A percentile compares a stretch with the other conserved stretches of the same genome.
Evolutionary conservation across 2,329 filamentous ascomycete genomes (phyloP).

Genomic region (Paecilomyces formosus): DNA sequence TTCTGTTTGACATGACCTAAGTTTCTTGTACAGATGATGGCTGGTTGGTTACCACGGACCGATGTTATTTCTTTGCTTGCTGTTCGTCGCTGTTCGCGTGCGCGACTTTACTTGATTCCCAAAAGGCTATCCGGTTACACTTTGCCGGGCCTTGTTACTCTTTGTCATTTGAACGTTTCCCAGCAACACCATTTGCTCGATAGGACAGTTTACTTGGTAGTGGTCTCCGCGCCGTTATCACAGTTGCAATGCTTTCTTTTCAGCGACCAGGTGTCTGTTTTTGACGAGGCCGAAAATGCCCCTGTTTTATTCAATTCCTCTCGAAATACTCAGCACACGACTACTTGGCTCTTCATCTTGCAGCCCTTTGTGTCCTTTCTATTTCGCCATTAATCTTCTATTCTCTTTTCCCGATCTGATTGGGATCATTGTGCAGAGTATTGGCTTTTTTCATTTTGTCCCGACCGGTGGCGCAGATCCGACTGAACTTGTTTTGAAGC

Average conservation of each 20-base stretch:
- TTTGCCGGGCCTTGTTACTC: neutral
- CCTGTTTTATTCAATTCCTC: neutral
- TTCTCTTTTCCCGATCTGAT: neutral
- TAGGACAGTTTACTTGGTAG: neutral
- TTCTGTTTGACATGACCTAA: slow-evolving; percentile 13
- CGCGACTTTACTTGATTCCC: neutral
- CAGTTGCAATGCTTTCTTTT: neutral
- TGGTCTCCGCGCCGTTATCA: neutral
- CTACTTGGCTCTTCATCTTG: slow-evolving; percentile 1
- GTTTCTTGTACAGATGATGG: slow-evolving; percentile 16
- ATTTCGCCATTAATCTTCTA: slow-evolving; percentile 1
- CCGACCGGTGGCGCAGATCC: slow-evolving; percentile 13
- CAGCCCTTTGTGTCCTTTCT: slow-evolving; percentile 1
- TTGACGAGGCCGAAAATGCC: neutral
- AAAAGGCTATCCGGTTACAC: neutral
- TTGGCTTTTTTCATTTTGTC: slow-evolving; percentile 4
- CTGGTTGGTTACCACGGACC: slow-evolving; percentile 10
- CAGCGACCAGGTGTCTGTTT: neutral
- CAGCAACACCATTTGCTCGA: neutral
- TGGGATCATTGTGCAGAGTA: neutral
- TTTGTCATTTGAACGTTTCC: neutral
- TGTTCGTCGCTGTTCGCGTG: slow-evolving; percentile 3
- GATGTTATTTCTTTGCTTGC: slow-evolving; percentile 5
- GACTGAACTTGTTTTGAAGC: slow-evolving; percentile 7
- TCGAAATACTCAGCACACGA: neutral